phyloP scores from a whole-genome alignment of 2,329 filamentous ascomycete genomes.

The Colletotrichum sansevieriae region DNA sequence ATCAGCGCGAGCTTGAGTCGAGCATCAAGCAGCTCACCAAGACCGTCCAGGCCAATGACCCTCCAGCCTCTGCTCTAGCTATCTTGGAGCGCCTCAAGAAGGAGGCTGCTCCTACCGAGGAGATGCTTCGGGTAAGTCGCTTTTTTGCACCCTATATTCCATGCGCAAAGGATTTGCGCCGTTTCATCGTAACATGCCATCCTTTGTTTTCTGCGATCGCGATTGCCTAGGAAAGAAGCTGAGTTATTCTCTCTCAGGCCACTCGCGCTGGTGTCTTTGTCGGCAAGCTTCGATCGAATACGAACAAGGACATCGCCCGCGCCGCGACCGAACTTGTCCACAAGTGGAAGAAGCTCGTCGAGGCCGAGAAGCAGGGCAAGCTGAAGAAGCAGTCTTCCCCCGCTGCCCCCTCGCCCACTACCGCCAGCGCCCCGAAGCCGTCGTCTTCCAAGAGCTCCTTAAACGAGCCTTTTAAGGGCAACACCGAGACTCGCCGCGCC shows the following conservation, averaged over 20 bases:
- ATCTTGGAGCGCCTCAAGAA: slow-evolving; percentile 85
- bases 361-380: slow-evolving; percentile 69
- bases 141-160: slow-evolving; percentile 3
- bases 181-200: slow-evolving; percentile 5
- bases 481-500: slow-evolving; percentile 82
- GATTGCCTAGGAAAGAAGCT: slow-evolving; percentile 24
- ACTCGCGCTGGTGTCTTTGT: slow-evolving; percentile 94
- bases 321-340: slow-evolving; percentile 85
- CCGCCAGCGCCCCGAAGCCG: slow-evolving; percentile 59
- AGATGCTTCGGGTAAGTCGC: slow-evolving; percentile 81
- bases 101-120: slow-evolving; percentile 86
- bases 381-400: slow-evolving; percentile 52
- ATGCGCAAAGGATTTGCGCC: not conserved
- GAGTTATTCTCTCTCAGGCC: slow-evolving; percentile 58
- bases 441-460: slow-evolving; percentile 48
- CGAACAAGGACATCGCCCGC: slow-evolving; percentile 84
- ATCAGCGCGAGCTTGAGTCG: slow-evolving; percentile 83
- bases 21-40: slow-evolving; percentile 85
- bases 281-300: slow-evolving; percentile 82
- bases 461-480: slow-evolving; percentile 66
- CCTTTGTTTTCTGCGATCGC: slow-evolving; percentile 5
- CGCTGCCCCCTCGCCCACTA: slow-evolving; percentile 67
- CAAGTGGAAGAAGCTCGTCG: slow-evolving; percentile 88
- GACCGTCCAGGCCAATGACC: slow-evolving; percentile 80
- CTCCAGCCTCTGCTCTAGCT: slow-evolving; percentile 76